Evolutionary conservation across 2,329 filamentous ascomycete species (phyloP), one percentile per base, ranked within the genome.

Genomic region (Arachnomyces sp.): DNA sequence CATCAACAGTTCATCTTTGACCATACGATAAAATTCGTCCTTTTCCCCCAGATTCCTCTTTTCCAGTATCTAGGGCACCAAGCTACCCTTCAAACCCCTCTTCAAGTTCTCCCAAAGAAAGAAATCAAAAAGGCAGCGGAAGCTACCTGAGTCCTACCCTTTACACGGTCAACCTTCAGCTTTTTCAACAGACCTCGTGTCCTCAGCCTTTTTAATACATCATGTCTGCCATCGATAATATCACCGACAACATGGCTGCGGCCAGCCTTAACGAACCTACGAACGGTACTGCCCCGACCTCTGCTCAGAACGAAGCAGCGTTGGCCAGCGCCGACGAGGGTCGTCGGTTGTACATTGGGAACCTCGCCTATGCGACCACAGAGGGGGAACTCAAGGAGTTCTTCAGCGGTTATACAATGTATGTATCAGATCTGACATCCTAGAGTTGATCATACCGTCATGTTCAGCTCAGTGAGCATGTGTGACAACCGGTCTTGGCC

Each of bases 321-420:
- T 83, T 92, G 69, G 87, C 88, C 73, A 95, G 88, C 75, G 92
- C 92, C 70, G 89, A 90, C 71, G 92, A 98, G 78, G 90, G 92
- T 70, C 87, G 92, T 77, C 87, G 92, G 75, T 84, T 98, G 62
- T 98, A 98, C 77, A 96, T 98, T 77, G 92, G 92, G 78, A 98
- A 98, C 79, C 86, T 98, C 81, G 92, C 92, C 63, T 98, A 98
- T 72, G 89, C 90, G 83, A 96, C 92, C 82, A 95, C 88, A 70
- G 92, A 96, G 86, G 92, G 86, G 84, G 88, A 95, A 83, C 87
- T 98, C 80, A 95, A 93, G 79, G 86, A 92, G 61, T 98, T 98
- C 80, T 98, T 98, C 84, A 90, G 92, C 79, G 86, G 83, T 72
- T 96, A 95, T 79, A 84, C 92, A 77, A 87, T 98, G 92, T 98